A percentile compares a stretch with the other conserved stretches of the same genome.
Conservation (phyloP, 495 filamentous ascomycete genomes). For the Neurospora sp. region DNA sequence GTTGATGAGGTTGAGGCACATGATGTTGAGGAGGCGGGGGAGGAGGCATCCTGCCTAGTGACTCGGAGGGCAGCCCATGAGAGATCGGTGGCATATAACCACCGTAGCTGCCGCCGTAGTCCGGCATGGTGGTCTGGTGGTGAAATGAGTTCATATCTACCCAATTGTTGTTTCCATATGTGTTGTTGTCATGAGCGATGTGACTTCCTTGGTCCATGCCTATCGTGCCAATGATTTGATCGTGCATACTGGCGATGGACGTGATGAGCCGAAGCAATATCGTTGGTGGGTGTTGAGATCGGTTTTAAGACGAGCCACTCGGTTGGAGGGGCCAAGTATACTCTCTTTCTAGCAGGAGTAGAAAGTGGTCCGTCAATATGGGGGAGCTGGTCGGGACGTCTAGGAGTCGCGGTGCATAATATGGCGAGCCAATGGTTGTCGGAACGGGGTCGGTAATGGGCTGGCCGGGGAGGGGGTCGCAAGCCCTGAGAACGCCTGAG, state of each 20-base stretch:
- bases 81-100: slow-evolving; percentile 31
- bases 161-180: slow-evolving; percentile 30
- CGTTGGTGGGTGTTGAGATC: slow-evolving; percentile 10
- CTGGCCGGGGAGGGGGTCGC: slow-evolving; percentile 14
- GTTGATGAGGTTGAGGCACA: slow-evolving; percentile 22
- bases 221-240: slow-evolving; percentile 36
- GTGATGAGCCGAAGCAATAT: slow-evolving; percentile 25
- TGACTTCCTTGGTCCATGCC: slow-evolving; percentile 40
- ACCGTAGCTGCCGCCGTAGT: slow-evolving; percentile 29
- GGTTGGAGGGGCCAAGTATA: slow-evolving; percentile 7
- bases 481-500: slow-evolving; percentile 8
- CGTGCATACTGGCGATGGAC: slow-evolving; percentile 35
- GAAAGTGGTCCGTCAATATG: slow-evolving; percentile 17
- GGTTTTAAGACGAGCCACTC: slow-evolving; percentile 13
- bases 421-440: slow-evolving; percentile 21
- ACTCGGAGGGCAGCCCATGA: slow-evolving; percentile 38
- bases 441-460: slow-evolving; percentile 19
- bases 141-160: slow-evolving; percentile 37
- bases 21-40: slow-evolving; percentile 26
- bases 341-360: slow-evolving; percentile 7
- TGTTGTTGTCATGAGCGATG: slow-evolving; percentile 32
- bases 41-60: slow-evolving; percentile 33
- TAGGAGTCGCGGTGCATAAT: slow-evolving; percentile 23
- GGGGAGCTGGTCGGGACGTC: slow-evolving; percentile 13
- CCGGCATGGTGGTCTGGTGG: slow-evolving; percentile 35